Conservation (phyloP, 495 filamentous ascomycete genomes). For the Terfezia boudieri region DNA sequence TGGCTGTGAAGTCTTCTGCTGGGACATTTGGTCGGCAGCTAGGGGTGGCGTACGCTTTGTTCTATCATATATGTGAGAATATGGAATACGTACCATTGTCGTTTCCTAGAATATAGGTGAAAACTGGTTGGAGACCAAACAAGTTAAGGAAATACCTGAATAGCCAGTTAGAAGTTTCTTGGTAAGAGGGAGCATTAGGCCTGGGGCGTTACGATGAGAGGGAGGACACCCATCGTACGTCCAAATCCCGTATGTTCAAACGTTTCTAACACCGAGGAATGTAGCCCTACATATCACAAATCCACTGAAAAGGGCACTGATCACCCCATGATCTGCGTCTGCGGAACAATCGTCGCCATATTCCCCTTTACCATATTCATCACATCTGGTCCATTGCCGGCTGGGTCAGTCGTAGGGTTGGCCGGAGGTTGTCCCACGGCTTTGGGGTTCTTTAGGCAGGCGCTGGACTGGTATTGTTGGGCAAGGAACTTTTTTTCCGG, state of each 20-base stretch:
- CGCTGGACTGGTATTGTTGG: slow-evolving; percentile 55
- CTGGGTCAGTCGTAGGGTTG: slow-evolving; percentile 94
- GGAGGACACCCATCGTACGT: slow-evolving; percentile 93
- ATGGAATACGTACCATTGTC: slow-evolving; percentile 53
- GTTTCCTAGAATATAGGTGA: slow-evolving; percentile 85
- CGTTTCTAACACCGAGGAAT: neutral
- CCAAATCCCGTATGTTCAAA: slow-evolving; percentile 66
- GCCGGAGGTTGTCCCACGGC: slow-evolving; percentile 63
- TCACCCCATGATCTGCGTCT: slow-evolving; percentile 98
- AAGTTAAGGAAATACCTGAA: slow-evolving; percentile 69
- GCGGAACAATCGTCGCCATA: slow-evolving; percentile 99
- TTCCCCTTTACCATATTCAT: slow-evolving; percentile 93
- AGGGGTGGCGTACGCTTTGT: slow-evolving; percentile 5
- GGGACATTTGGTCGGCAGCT: slow-evolving; percentile 88
- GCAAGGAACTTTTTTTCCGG: slow-evolving; percentile 59
- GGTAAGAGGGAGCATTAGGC: neutral
- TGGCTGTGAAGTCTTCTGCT: slow-evolving; percentile 46
- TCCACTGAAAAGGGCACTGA: slow-evolving; percentile 94
- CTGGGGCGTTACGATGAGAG: slow-evolving; percentile 44
- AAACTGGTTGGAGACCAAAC: slow-evolving; percentile 91
- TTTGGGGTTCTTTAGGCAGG: slow-evolving; percentile 73
- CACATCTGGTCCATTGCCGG: slow-evolving; percentile 99
- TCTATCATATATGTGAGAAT: neutral
- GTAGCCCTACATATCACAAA: slow-evolving; percentile 71
- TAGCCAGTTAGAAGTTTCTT: neutral